phyloP scores from a whole-genome alignment of 768 basidiomycete genomes.

The Lyophyllum semitale region DNA sequence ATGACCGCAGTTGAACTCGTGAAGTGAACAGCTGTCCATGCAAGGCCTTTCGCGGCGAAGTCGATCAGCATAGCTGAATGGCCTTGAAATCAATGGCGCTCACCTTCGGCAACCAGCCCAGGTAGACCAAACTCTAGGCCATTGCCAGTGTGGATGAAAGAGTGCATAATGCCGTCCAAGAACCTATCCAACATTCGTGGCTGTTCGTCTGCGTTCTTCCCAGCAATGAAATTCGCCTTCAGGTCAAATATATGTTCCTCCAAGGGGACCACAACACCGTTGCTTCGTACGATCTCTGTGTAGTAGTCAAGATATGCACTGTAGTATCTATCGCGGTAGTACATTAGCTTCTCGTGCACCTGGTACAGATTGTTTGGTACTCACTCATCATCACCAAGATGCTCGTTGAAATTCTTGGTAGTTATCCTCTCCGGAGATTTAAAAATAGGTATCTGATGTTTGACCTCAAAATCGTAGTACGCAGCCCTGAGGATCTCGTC shows the following conservation, averaged over 20 bases:
- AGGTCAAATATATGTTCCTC: slow-evolving; percentile 58
- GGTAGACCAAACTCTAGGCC: slow-evolving; percentile 62
- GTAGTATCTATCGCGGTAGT: slow-evolving; percentile 42
- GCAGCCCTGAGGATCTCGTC: slow-evolving; percentile 35
- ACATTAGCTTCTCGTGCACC: background rate
- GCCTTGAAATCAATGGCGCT: background rate
- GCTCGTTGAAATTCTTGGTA: slow-evolving; percentile 48
- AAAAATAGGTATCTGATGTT: slow-evolving; percentile 37
- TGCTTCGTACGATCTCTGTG: slow-evolving; percentile 34
- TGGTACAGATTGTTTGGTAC: background rate
- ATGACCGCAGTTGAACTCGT: slow-evolving; percentile 36
- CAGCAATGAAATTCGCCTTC: slow-evolving; percentile 42
- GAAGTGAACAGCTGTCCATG: slow-evolving; percentile 52
- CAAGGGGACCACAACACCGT: slow-evolving; percentile 42
- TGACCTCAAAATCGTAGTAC: slow-evolving; percentile 37
- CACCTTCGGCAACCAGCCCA: slow-evolving; percentile 67
- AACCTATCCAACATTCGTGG: slow-evolving; percentile 52
- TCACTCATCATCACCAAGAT: slow-evolving; percentile 50
- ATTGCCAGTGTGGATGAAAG: slow-evolving; percentile 64
- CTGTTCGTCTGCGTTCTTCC: slow-evolving; percentile 26
- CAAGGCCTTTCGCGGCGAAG: slow-evolving; percentile 45
- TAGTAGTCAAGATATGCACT: slow-evolving; percentile 55
- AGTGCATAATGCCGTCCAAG: slow-evolving; percentile 59
- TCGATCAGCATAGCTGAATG: background rate
- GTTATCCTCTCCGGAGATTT: slow-evolving; percentile 48